Conservation (phyloP, 2,329 filamentous ascomycete genomes). For the Pseudogymnoascus sp. region DNA sequence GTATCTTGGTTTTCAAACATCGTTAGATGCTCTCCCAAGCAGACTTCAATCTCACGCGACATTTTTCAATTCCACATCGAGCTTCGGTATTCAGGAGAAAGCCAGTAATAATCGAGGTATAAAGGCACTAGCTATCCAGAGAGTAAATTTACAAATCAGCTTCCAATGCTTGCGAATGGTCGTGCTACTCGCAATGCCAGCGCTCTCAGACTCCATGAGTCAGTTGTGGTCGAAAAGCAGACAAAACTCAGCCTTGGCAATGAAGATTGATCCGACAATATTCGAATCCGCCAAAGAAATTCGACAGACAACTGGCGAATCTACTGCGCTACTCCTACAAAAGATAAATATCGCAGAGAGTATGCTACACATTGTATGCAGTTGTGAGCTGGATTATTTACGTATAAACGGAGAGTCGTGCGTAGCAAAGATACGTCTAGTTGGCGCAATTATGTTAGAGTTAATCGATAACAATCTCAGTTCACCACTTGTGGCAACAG, state of each 20-base stretch:
- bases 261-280: background rate
- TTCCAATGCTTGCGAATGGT: background rate
- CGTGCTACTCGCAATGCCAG: background rate
- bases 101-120: background rate
- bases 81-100: background rate
- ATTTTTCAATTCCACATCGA: background rate
- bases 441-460: background rate
- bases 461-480: background rate
- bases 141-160: background rate
- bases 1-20: background rate
- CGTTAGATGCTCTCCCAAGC: background rate
- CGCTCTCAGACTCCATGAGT: background rate
- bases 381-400: background rate
- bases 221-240: background rate
- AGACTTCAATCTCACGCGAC: background rate
- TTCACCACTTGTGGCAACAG: background rate
- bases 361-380: background rate
- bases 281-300: background rate
- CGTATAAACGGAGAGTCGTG: background rate
- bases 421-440: background rate
- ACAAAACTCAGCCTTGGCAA: background rate
- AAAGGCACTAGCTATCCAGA: background rate
- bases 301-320: background rate
- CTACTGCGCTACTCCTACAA: background rate
- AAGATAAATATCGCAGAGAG: background rate